Percentiles rank a stretch among this genome's conserved stretches.
These are phyloP conservation scores for Saccharomycopsis vini DNA, from an alignment of 805 yeast genomes.

Conservation along the genomic window DNA sequence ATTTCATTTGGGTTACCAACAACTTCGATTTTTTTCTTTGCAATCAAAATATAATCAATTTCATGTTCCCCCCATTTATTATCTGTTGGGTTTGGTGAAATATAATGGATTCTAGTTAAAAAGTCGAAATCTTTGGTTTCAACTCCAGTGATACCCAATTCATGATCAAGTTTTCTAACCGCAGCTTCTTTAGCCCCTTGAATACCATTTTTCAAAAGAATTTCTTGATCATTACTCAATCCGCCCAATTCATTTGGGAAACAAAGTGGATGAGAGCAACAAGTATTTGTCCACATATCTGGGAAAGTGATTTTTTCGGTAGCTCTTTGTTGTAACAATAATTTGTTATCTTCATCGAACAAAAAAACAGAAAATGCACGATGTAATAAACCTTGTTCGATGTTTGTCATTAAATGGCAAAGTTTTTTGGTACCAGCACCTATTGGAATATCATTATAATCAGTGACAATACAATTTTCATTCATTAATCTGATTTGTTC, in stretches of 20 bases:
- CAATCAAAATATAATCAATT: constrained; percentile 84
- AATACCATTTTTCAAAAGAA: constrained; percentile 45
- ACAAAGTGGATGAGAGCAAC: constrained; percentile 96
- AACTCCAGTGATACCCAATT: constrained; percentile 70
- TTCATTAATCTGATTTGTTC: constrained; percentile 95
- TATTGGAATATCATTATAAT: constrained; percentile 75
- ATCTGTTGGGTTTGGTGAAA: constrained; percentile 67
- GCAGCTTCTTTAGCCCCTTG: constrained; percentile 84
- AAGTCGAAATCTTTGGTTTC: constrained; percentile 67
- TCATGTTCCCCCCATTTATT: constrained; percentile 97
- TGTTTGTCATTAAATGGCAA: constrained; percentile 82
- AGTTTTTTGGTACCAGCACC: constrained; percentile 93
- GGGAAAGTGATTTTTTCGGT: constrained; percentile 95
- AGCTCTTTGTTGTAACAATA: constrained; percentile 91
- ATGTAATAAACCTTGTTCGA: constrained; percentile 78
- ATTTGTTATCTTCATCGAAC: constrained; percentile 66
- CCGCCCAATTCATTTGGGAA: constrained; percentile 72
- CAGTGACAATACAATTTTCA: constrained; percentile 89
- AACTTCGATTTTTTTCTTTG: constrained; percentile 37
- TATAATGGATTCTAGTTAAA: constrained; percentile 90
- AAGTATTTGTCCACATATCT: constrained; percentile 96
- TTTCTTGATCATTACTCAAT: constrained; percentile 24
- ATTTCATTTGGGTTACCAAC: constrained; percentile 76
- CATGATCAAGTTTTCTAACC: constrained; percentile 85
- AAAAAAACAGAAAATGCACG: constrained; percentile 95